Percentiles rank a stretch among this genome's conserved stretches.
Evolutionary conservation across 1,284 basidiomycete species (phyloP).

Genomic region (Naganishia albida): DNA sequence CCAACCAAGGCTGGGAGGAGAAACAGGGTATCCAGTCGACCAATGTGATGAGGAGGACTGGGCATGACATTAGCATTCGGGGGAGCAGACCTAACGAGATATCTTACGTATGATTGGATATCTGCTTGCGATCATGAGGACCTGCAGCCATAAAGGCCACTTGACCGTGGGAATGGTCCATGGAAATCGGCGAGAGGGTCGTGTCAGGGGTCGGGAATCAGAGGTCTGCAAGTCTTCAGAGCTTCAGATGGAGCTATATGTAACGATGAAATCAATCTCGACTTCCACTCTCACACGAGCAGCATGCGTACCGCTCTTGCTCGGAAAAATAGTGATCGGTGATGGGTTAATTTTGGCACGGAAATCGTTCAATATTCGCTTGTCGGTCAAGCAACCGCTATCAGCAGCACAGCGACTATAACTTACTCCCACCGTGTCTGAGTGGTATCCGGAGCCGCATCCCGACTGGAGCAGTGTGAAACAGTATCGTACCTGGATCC

Average conservation of each 20-base stretch:
- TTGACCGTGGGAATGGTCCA: slow-evolving; percentile 7
- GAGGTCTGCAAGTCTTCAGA: too few relatives aligned
- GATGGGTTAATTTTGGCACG: neutral
- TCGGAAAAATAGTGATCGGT: neutral
- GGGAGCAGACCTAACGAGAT: too few relatives aligned
- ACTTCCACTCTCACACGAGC: too few relatives aligned
- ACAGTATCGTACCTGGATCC: too few relatives aligned
- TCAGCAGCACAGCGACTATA: neutral
- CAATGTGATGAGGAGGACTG: slow-evolving; percentile 31
- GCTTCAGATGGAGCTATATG: too few relatives aligned
- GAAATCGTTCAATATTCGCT: neutral
- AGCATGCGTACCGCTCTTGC: too few relatives aligned
- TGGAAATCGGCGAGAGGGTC: neutral
- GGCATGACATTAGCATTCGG: neutral
- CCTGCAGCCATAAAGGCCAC: slow-evolving; percentile 20
- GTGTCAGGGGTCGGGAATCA: too few relatives aligned
- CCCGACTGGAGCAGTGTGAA: neutral
- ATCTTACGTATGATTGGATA: slow-evolving; percentile 15
- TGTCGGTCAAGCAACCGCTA: too few relatives aligned
- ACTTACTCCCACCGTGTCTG: neutral
- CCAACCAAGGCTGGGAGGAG: slow-evolving; percentile 47
- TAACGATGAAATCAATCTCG: too few relatives aligned
- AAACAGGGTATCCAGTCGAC: slow-evolving; percentile 44
- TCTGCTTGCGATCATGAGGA: slow-evolving; percentile 22
- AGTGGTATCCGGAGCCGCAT: neutral